Conservation (phyloP, 306 rosid genomes). For the Pterocarpus santalinus region DNA sequence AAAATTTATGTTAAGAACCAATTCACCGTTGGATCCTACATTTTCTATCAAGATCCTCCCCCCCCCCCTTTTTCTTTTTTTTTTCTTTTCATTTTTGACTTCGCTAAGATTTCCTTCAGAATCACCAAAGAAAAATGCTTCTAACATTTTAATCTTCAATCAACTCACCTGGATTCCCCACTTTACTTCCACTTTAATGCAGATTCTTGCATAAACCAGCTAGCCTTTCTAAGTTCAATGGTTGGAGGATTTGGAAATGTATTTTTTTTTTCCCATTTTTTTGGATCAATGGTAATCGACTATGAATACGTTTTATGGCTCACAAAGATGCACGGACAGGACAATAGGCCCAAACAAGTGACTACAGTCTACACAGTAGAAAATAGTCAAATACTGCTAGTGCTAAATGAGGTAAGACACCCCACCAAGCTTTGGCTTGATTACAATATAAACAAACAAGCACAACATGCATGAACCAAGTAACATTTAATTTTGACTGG, state of each 20-base stretch:
- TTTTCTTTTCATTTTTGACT: too few species aligned
- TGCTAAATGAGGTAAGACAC: conserved; percentile 9
- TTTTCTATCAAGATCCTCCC: too few species aligned
- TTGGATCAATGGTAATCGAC: neutral
- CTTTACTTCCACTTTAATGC: too few species aligned
- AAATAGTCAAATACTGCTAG: neutral
- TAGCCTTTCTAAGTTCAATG: too few species aligned
- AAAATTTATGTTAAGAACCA: too few species aligned
- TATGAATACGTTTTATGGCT: neutral
- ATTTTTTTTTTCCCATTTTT: too few species aligned
- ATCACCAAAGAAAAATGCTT: too few species aligned
- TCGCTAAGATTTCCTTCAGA: too few species aligned
- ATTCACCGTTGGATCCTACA: too few species aligned
- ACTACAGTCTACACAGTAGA: neutral
- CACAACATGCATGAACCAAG: neutral
- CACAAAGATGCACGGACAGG: neutral
- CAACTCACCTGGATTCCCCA: too few species aligned
- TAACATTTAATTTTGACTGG: neutral
- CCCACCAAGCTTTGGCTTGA: neutral
- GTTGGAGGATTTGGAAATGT: too few species aligned
- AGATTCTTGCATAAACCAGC: too few species aligned
- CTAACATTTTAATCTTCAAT: neutral
- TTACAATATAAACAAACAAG: neutral
- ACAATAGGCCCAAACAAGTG: conserved; percentile 2
- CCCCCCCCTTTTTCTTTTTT: neutral